phyloP scores from a whole-genome alignment of 108 stramenopile species.

The Cyclotella atomus region DNA sequence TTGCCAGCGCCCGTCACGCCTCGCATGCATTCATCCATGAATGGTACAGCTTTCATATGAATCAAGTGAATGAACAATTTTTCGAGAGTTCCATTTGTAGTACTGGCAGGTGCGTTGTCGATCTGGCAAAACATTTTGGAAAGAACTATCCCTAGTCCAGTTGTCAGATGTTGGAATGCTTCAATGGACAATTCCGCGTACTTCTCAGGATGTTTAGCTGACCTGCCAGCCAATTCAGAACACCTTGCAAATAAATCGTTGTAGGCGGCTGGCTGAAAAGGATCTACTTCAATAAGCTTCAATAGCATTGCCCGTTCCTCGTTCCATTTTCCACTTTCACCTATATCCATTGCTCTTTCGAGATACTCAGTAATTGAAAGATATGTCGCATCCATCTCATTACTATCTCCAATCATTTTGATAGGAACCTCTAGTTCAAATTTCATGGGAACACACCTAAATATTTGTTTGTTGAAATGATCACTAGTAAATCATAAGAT shows the following conservation, averaged over 20 bases:
- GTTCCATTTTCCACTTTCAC: neutral
- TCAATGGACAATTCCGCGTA: neutral
- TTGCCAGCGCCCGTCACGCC: neutral
- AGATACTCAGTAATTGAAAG: neutral
- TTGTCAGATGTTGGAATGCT: neutral
- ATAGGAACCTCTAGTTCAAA: too few relatives aligned
- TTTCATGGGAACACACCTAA: too few relatives aligned
- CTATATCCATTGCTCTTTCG: neutral
- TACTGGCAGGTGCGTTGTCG: neutral
- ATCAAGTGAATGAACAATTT: neutral
- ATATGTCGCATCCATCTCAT: neutral
- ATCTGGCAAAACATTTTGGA: neutral
- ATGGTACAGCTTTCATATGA: neutral
- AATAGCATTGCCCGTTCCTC: slow-evolving; percentile 11
- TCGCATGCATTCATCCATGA: slow-evolving; percentile 1
- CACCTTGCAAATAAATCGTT: neutral
- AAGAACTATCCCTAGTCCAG: neutral
- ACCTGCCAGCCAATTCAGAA: neutral
- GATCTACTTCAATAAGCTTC: neutral
- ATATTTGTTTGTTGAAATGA: neutral
- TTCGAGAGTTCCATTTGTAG: neutral
- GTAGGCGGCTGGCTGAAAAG: neutral
- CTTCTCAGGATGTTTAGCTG: slow-evolving; percentile 2
- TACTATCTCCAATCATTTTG: too few relatives aligned
- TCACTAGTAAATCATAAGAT: too few relatives aligned